Percentiles rank a stretch among this genome's conserved stretches.
phyloP scores from a whole-genome alignment of 768 basidiomycete genomes.

The Leucocoprinus sp. region DNA sequence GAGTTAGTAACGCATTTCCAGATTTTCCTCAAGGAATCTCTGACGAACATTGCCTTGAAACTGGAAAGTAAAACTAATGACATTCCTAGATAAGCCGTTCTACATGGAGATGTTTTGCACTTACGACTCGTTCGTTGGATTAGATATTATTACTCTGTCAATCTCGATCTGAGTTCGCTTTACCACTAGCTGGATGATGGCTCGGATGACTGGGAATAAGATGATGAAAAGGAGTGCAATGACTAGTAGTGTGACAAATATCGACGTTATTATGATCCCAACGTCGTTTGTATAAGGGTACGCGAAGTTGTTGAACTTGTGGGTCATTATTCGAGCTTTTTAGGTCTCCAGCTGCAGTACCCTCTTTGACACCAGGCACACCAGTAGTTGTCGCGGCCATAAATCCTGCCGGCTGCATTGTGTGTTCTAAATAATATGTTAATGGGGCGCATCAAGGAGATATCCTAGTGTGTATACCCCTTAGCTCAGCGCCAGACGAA shows the following conservation, averaged over 20 bases:
- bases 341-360: neutral
- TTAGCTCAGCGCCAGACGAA: conserved; percentile 24
- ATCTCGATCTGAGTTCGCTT: conserved; percentile 48
- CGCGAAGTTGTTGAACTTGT: conserved; percentile 15
- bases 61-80: conserved; percentile 40
- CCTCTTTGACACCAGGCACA: conserved; percentile 12
- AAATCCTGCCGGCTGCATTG: conserved; percentile 23
- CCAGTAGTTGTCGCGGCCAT: conserved; percentile 20
- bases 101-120: conserved; percentile 16
- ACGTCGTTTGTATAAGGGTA: conserved; percentile 52
- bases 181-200: conserved; percentile 59
- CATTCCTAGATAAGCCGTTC: neutral
- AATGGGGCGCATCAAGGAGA: neutral
- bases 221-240: conserved; percentile 62
- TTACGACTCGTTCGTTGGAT: conserved; percentile 50
- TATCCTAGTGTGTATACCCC: conserved; percentile 24
- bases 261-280: conserved; percentile 55
- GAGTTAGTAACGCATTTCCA: neutral
- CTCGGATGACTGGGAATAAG: conserved; percentile 59
- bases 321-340: neutral
- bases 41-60: conserved; percentile 46
- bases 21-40: neutral
- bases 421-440: conserved; percentile 22
- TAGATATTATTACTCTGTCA: conserved; percentile 40
- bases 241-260: conserved; percentile 41